A percentile compares a stretch with the other conserved stretches of the same genome.
Evolutionary conservation across 805 yeast species (phyloP).

Genomic region (Candida ipomoeae): DNA sequence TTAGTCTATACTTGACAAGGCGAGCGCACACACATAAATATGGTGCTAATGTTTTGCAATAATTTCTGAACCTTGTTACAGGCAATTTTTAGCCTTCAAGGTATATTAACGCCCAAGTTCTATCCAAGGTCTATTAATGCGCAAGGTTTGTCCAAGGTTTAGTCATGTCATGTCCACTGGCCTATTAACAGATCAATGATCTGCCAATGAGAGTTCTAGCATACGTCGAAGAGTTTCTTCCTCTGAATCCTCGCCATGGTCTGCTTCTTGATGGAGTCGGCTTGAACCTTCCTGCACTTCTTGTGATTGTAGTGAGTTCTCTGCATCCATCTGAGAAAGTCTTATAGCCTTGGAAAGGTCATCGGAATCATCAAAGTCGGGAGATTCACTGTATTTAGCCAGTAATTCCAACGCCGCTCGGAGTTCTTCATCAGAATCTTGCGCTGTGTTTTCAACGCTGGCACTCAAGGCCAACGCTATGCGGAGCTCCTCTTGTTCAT

Average conservation of each 20-base stretch:
- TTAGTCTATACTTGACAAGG: too few relatives aligned
- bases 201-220: conserved; percentile 18
- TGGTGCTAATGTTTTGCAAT: too few relatives aligned
- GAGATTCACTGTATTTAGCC: background rate
- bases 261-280: background rate
- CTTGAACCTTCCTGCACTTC: conserved; percentile 1
- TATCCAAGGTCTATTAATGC: too few relatives aligned
- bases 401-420: conserved; percentile 12
- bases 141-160: too few relatives aligned
- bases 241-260: conserved; percentile 8
- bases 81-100: too few relatives aligned
- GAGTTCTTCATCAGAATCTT: conserved; percentile 28
- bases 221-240: conserved; percentile 19
- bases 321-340: conserved; percentile 3
- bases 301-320: background rate
- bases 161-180: too few relatives aligned
- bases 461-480: conserved; percentile 24
- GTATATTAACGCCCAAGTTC: too few relatives aligned
- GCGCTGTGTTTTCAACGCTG: conserved; percentile 10
- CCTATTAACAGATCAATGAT: background rate
- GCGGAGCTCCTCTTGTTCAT: conserved; percentile 25
- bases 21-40: too few relatives aligned
- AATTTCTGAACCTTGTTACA: too few relatives aligned
- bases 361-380: background rate
- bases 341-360: conserved; percentile 7